Evolutionary conservation across 108 stramenopile species (phyloP), one percentile per base, ranked within the genome.

Genomic region (Fistulifera solaris): DNA sequence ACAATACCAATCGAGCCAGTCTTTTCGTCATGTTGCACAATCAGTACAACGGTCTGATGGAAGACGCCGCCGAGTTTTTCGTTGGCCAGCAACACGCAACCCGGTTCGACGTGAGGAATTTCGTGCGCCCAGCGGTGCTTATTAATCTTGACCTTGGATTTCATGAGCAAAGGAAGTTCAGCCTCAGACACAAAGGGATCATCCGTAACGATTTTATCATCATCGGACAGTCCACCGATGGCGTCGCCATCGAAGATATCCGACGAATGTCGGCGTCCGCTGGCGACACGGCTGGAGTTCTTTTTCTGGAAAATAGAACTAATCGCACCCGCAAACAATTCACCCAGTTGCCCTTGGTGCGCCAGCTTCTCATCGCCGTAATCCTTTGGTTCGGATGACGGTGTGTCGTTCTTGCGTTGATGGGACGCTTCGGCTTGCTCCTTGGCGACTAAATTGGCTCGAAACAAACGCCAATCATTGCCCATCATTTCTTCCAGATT

Each of bases 61-160:
- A 93, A 93, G 22, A 88, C 85, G 17, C 91, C 91, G 38, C 87
- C 84, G 15, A 93, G 61, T 55, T 85, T 85, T 55, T 93, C 91
- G 58, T 93, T 88, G 14, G 91, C 91, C 17, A 93, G 61, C 53
- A 93, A 58, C 42, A 93, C 76, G 58, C 85, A 81, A 40, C 91
- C 91, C 22, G 77, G 83, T 66, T 88, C 90, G 13, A 92, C 71
- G 48, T 90, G 83, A 27, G 61, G 48, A 38, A 85, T 68, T 25
- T 77, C 69, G 68, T 92, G 89, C 12, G 89, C 89, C 89, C 89
- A 91, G 28, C 88, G 74, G 58, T 85, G 88, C 63, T 79, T 79
- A 65, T 84, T 61, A 44, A 87, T 55, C 10, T 62, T 56, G 6
- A 70, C 67, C 15, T 71, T 63, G 27, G 68, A 59, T 41, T 82